Base-by-base conservation (phyloP, 768 basidiomycete genomes). In the Boletus sensibilis region DNA sequence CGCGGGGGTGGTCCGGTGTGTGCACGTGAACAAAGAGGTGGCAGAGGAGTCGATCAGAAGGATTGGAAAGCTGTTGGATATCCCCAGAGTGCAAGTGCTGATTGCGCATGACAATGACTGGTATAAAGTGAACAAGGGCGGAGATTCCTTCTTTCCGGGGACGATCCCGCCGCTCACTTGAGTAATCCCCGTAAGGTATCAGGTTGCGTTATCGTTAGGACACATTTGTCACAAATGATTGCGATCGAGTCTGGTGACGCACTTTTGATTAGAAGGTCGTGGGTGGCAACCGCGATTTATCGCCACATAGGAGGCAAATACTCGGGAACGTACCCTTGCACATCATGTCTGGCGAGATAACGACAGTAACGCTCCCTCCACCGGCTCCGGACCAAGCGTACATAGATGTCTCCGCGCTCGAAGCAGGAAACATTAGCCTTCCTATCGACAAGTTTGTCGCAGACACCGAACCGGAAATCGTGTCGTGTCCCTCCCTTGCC, bases 331-430 rank as follows among this genome's bases (percentile, higher is more conserved):
- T 35, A 35, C 34, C 9, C 4, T 14, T 42, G n/a, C 25, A 43
- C 21, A 35, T 0, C 31, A 58, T 50, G 52, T 40, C 61, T 25
- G 20, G 21, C 43, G 31, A 33, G 53, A 68, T 8, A 25, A 39
- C 38, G 18, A 47, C 33, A 55, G 53, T 42, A 51, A 56, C 37
- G 13, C 38, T 64, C 38, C 63, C 58, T 16, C 53, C 47, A 9
- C 63, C 63, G 1, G 34, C 34, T n/a, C 4, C 63, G 0, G 67
- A 76, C 50, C 84, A 86, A 61, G 69, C 83, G 0, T 84, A 77
- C 62, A 78, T 80, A 55, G 60, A 75, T 29, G 76, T 85, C 34
- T 86, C 85, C 39, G 83, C 79, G 0, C 75, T 86, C 37, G 81
- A 83, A 57, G 78, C 76, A 1, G 85, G 84, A 6, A 59, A 72